Percentiles rank a stretch among this genome's conserved stretches.
Evolutionary conservation across 345 rosid genomes (phyloP).

Genomic region (Dipteronia dyeriana): DNA sequence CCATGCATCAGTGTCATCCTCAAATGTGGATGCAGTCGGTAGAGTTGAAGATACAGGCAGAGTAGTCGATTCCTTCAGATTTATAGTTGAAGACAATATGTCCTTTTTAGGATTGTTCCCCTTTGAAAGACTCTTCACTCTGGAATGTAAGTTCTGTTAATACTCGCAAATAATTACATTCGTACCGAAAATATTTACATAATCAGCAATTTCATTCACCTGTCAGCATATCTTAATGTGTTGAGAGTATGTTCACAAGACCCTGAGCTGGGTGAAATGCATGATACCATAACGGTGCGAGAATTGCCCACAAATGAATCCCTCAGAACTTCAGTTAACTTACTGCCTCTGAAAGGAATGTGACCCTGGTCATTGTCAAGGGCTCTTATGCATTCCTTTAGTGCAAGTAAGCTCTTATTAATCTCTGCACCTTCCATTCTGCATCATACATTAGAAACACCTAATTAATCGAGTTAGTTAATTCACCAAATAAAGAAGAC

Average conservation of each 20-base stretch:
- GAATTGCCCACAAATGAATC: conserved; percentile 98
- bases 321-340: conserved; percentile 95
- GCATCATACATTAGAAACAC: conserved; percentile 26
- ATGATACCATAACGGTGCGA: conserved; percentile 96
- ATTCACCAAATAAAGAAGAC: conserved; percentile 1
- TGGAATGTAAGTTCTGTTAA: conserved; percentile 27
- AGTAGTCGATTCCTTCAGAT: conserved; percentile 74
- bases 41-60: conserved; percentile 63
- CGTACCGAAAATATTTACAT: background rate
- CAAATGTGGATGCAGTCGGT: conserved; percentile 57
- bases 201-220: conserved; percentile 40
- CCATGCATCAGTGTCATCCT: conserved; percentile 83
- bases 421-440: conserved; percentile 99
- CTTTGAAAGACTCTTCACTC: conserved; percentile 98
- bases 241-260: conserved; percentile 98
- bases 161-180: background rate
- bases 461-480: conserved; percentile 19
- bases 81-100: conserved; percentile 60
- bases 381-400: conserved; percentile 98
- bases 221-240: conserved; percentile 99
- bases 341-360: conserved; percentile 99
- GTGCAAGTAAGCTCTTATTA: conserved; percentile 94
- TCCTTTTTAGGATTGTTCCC: conserved; percentile 88
- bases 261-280: conserved; percentile 98
- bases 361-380: conserved; percentile 99